Evolutionary conservation across 345 rosid species (phyloP), one percentile per base, ranked within the genome.

Genomic region (Heritiera fomes): DNA sequence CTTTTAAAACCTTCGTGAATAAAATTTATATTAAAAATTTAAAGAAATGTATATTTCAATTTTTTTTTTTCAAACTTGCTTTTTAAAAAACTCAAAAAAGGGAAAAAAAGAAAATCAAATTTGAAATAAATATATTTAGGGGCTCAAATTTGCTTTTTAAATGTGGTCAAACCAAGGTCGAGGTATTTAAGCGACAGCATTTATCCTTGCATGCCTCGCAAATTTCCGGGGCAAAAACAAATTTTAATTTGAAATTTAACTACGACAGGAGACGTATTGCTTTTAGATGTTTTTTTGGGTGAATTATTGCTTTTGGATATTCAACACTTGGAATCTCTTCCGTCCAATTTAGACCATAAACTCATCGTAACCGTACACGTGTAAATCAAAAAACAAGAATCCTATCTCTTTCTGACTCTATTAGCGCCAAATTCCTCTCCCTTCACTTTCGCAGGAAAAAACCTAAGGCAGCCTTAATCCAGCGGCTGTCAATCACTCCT

Each of bases 391-490:
- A 2, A 18, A 34, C 9, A 55, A 55, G 50, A 73, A 55, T 73
- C 49, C 63, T 34, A 17, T 55, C 50, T 49, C 63, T 55, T 55
- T 53, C 58, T 1, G 58, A 73, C 76, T 73, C 62, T 6, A 38
- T 73, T 53, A 53, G 58, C 58, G 76, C 76, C 76, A 73, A 73
- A 73, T 73, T 73, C 50, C 49, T 55, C 76, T 38, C 32, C 76
- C 58, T 53, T 53, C 9, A 73, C 18, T 55, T 73, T 55, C 32
- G 63, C 49, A 18, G 63, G 0, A 73, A 38, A 40, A 73, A 53
- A 53, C 63, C 64, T 55, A 55, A 73, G 38, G 9, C 13, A 34
- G 18, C 55, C 76, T 18, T 53, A 55, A 73, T 73, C 76, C 63
- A 55, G 12, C 76, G 76, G 76, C 11, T 73, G 2, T 6, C 18